Evolutionary conservation across 2,329 filamentous ascomycete species (phyloP), one percentile per base, ranked within the genome.

Genomic region (Ceratocystis lukuohia): DNA sequence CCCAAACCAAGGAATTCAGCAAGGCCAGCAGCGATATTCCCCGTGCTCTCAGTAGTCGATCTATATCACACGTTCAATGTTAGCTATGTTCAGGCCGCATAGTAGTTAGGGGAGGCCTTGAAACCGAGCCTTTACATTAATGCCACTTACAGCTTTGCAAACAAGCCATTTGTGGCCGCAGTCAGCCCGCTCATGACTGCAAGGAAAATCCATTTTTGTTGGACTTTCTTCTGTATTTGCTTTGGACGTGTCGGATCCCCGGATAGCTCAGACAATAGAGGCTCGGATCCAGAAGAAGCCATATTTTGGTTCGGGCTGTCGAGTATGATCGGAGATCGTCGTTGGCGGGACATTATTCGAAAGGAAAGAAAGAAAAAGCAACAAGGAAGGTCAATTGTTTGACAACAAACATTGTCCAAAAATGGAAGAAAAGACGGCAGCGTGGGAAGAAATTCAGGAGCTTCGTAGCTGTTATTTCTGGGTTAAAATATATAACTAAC

Each of bases 151-250:
- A 94, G 77, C 76, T 93, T 94, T 0, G 89, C 89, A 77, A 93
- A 91, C 4, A 89, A 86, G 68, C 89, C 89, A 71, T 94, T 94
- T 70, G 89, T 86, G 25, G 89, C 88, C 41, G 89, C 89, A 72
- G 88, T 92, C 65, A 83, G 85, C 69, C 89, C 89, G 72, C 87
- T 90, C 62, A 86, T 84, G 53, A 92, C 74, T 53, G 89, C 88
- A 69, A 88, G 81, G 63, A 86, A 76, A 69, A 93, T 81, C 85
- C 85, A 88, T 70, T 82, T 80, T 20, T 45, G 22, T 22, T 59
- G 28, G 20, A 48, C 6, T 20, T 44, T 30, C 28, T 33, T 10
- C 41, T 20, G 22, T 6, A 8, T 10, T 3, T 15, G 25, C 33
- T 56, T 20, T 5, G 46, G 5, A 48, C n/a, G 15, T 17, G 46